These are phyloP conservation scores for Botrytis pseudocinerea DNA, from an alignment of 2,329 filamentous ascomycete species.

Conservation along the genomic window DNA sequence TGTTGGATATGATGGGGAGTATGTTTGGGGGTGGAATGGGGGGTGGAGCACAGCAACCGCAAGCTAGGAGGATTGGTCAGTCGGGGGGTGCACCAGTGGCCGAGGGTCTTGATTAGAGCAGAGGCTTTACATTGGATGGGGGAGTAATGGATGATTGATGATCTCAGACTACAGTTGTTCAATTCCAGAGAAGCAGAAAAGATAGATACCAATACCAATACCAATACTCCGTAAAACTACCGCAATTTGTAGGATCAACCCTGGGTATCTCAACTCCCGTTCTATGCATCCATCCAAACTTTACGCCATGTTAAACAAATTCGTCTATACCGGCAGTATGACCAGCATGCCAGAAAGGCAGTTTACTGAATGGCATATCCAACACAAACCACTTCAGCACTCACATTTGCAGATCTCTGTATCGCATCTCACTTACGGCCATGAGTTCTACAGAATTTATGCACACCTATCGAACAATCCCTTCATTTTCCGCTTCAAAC, in stretches of 20 bases:
- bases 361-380: neutral
- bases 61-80: constrained; percentile 42
- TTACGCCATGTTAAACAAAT: constrained; percentile 20
- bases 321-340: neutral
- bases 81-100: constrained; percentile 49
- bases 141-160: neutral
- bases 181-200: neutral
- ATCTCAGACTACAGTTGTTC: neutral
- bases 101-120: constrained; percentile 58
- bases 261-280: constrained; percentile 6
- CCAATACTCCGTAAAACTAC: neutral
- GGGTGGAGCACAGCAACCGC: constrained; percentile 42
- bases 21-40: constrained; percentile 79
- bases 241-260: neutral
- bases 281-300: neutral
- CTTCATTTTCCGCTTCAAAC: constrained; percentile 61
- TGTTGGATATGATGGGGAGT: constrained; percentile 98
- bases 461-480: constrained; percentile 14
- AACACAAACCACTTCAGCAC: neutral
- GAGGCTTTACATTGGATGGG: neutral
- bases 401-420: neutral
- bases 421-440: neutral
- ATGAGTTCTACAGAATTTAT: constrained; percentile 20
- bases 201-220: constrained; percentile 20
- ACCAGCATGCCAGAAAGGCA: neutral